These are phyloP conservation scores for Malania oleifera DNA, from an alignment of 164 flowering plant species.

Conservation along the genomic window DNA sequence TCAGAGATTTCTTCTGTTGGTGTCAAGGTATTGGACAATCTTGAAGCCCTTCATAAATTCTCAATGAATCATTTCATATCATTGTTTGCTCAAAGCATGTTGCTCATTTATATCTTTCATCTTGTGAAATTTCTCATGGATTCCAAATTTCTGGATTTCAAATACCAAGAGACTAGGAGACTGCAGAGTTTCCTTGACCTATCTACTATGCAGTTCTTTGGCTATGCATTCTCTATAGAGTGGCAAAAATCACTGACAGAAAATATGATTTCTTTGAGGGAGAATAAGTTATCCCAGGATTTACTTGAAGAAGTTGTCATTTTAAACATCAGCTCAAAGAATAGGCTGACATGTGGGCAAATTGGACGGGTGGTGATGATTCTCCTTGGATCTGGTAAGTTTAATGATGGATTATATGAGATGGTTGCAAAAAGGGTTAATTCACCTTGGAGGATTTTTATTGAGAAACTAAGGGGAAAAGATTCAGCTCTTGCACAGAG, in stretches of 20 bases:
- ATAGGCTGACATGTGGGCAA: background rate
- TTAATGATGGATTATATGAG: constrained; percentile 22
- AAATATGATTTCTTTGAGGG: constrained; percentile 4
- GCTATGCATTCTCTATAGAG: background rate
- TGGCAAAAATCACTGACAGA: background rate
- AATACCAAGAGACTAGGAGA: background rate
- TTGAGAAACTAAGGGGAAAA: constrained; percentile 18
- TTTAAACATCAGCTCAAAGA: background rate
- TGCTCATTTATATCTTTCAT: background rate
- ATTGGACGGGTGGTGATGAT: constrained; percentile 18
- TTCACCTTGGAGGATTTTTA: constrained; percentile 34
- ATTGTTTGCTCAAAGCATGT: background rate
- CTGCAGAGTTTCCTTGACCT: background rate
- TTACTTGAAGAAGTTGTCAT: background rate
- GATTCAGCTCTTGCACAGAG: constrained; percentile 8
- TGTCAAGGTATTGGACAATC: background rate
- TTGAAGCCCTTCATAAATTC: background rate
- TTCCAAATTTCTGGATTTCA: background rate
- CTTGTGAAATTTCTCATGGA: background rate
- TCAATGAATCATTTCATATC: background rate
- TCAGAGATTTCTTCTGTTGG: constrained; percentile 1
- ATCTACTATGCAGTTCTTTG: background rate
- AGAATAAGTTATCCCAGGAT: background rate
- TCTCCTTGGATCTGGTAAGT: constrained; percentile 36
- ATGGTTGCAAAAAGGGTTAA: constrained; percentile 21